Base-by-base conservation (phyloP, 768 basidiomycete species). In the Lentinus brumalis region DNA sequence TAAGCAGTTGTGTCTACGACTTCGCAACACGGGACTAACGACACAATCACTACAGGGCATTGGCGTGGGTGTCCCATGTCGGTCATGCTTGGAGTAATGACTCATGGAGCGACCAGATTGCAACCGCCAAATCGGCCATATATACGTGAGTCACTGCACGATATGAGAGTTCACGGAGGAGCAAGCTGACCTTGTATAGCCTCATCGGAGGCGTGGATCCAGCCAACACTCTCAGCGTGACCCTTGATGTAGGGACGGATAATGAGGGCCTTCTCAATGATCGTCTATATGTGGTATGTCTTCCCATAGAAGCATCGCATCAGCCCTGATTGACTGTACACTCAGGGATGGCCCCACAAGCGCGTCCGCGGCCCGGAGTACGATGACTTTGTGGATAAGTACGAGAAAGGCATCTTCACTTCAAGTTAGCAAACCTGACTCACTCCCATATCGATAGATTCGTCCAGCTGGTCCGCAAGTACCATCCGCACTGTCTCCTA, bases 361-460 rank as follows among this genome's bases (percentile, higher is more conserved):
- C 87, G 93, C 6, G 72, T 94, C 18, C 78, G 85, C 42, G 92
- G 92, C 8, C 76, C 86, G 53, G 79, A 82, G 16, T 96, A 96
- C 66, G 87, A 93, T 69, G 70, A 77, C 35, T 94, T 94, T 67
- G 77, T 93, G 4, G 89, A 93, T 77, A 86, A 84, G 84, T 92
- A 53, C 44, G 42, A 21, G 7, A 42, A 26, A 26, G 40, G 49
- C 14, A 2, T 58, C 29, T 47, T 21, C 52, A 12, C 11, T 50
- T 38, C 16, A 14, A 11, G n/a, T n/a, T n/a, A n/a, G n/a, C n/a
- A 5, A 29, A 26, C 6, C 26, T 49, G 21, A 49, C 46, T 49
- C 18, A 49, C 35, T 1, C 35, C 10, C 46, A 14, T 49, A 12
- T 15, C 21, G 46, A 53, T 29, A 89, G 88, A 63, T 91, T 94